These are phyloP conservation scores for Leishmania guyanensis DNA, from an alignment of 208 protist species.

Conservation along the genomic window DNA sequence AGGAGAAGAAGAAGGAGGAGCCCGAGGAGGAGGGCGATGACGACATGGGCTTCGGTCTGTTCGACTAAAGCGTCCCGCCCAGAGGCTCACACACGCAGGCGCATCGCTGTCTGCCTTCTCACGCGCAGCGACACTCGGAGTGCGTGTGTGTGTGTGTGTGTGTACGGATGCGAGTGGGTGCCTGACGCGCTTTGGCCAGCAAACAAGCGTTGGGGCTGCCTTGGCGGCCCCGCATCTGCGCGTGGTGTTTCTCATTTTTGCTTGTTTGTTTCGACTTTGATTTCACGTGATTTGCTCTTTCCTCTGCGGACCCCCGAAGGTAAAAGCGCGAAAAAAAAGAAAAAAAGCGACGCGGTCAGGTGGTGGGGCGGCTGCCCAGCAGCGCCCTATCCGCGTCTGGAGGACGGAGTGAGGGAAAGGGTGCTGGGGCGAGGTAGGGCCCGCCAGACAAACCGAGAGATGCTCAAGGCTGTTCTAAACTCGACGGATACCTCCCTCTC, in stretches of 20 bases:
- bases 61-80: slow-evolving; percentile 53
- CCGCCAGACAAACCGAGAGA: too few species aligned
- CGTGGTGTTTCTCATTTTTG: not conserved
- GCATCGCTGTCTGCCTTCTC: not conserved
- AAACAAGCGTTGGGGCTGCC: too few species aligned
- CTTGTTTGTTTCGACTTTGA: not conserved
- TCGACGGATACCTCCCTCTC: too few species aligned
- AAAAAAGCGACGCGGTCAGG: not conserved
- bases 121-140: not conserved
- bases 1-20: slow-evolving; percentile 50
- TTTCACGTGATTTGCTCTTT: not conserved
- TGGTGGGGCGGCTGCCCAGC: not conserved
- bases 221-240: not conserved
- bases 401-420: not conserved
- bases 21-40: slow-evolving; percentile 87
- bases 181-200: too few species aligned
- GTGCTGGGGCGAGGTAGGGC: too few species aligned
- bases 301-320: not conserved
- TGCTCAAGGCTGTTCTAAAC: too few species aligned
- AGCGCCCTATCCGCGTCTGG: not conserved
- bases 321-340: not conserved
- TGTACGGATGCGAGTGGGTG: not conserved
- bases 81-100: not conserved
- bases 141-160: not conserved
- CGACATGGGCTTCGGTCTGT: slow-evolving; percentile 92